Evolutionary conservation across 352 stramenopile species (phyloP).

Genomic region (Pythium rishiriense): DNA sequence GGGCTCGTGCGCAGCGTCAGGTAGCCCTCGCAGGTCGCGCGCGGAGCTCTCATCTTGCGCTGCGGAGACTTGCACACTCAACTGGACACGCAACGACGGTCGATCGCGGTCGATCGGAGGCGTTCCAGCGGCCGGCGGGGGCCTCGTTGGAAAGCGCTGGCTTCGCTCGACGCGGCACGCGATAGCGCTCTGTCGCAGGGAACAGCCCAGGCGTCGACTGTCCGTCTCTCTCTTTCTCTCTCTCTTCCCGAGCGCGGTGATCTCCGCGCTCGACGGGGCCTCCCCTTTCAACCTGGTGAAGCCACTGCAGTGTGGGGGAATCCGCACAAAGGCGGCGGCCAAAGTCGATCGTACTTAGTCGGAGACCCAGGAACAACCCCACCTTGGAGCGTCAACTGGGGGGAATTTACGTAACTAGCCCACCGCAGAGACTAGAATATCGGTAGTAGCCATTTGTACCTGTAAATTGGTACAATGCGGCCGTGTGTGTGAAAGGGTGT

Average conservation of each 20-base stretch:
- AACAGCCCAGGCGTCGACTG: not conserved
- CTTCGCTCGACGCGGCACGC: slow-evolving; percentile 5
- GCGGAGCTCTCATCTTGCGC: slow-evolving; percentile 72
- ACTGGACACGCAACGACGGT: not conserved
- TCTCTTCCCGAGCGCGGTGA: not conserved
- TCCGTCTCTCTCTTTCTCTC: not conserved
- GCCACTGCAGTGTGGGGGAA: slow-evolving; percentile 19
- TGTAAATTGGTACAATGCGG: slow-evolving; percentile 11
- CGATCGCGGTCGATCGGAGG: not conserved
- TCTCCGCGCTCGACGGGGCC: not conserved
- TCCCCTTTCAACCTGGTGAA: slow-evolving; percentile 18
- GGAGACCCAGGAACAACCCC: not conserved
- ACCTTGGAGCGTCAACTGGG: not conserved
- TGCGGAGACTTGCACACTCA: not conserved
- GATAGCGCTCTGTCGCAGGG: not conserved
- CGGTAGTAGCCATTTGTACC: slow-evolving; percentile 10
- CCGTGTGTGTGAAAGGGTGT: slow-evolving; percentile 28
- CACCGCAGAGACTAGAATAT: not conserved
- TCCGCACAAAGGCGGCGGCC: slow-evolving; percentile 10
- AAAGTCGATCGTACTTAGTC: slow-evolving; percentile 25
- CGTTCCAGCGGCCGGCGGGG: not conserved
- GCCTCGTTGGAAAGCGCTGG: slow-evolving; percentile 11
- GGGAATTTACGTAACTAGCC: not conserved
- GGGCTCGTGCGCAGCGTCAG: slow-evolving; percentile 85
- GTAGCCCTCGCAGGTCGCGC: slow-evolving; percentile 84